A percentile compares a stretch with the other conserved stretches of the same genome.
Conservation (phyloP, 805 yeast genomes). For the Sugiyamaella boreocaroliniensis region DNA sequence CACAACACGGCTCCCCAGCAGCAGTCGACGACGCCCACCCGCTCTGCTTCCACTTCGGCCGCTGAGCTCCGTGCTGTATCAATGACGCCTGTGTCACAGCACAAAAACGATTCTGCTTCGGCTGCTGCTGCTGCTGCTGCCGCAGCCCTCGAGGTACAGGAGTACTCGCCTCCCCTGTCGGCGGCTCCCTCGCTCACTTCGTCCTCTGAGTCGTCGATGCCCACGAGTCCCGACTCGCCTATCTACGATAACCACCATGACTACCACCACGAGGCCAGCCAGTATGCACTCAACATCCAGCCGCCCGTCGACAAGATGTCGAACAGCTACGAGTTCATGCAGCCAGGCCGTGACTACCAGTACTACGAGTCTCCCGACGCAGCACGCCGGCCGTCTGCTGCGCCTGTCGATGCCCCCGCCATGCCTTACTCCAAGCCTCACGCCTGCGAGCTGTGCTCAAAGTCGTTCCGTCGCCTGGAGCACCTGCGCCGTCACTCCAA, state of each 20-base stretch:
- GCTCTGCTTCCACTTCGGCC: not conserved
- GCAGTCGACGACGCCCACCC: not conserved
- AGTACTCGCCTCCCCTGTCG: slow-evolving; percentile 13
- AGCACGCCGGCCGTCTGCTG: not conserved
- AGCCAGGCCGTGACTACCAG: not conserved
- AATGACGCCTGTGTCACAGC: not conserved
- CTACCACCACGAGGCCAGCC: not conserved
- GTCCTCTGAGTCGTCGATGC: slow-evolving; percentile 11
- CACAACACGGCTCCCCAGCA: not conserved
- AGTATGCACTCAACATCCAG: not conserved
- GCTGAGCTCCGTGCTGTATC: not conserved
- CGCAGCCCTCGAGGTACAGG: slow-evolving; percentile 15
- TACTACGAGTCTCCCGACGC: not conserved
- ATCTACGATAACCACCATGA: not conserved
- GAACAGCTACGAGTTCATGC: not conserved
- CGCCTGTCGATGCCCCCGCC: not conserved
- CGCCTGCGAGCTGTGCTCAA: slow-evolving; percentile 19
- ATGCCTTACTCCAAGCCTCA: slow-evolving; percentile 1
- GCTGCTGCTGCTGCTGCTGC: slow-evolving; percentile 18
- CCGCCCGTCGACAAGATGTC: not conserved
- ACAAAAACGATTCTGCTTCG: not conserved
- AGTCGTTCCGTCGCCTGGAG: slow-evolving; percentile 29
- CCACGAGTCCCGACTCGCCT: slow-evolving; percentile 13
- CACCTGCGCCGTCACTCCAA: slow-evolving; percentile 36
- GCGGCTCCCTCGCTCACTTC: slow-evolving; percentile 12